These are phyloP conservation scores for Lecanoromycetidae sp. DNA, from an alignment of 2,329 filamentous ascomycete species.

Conservation along the genomic window DNA sequence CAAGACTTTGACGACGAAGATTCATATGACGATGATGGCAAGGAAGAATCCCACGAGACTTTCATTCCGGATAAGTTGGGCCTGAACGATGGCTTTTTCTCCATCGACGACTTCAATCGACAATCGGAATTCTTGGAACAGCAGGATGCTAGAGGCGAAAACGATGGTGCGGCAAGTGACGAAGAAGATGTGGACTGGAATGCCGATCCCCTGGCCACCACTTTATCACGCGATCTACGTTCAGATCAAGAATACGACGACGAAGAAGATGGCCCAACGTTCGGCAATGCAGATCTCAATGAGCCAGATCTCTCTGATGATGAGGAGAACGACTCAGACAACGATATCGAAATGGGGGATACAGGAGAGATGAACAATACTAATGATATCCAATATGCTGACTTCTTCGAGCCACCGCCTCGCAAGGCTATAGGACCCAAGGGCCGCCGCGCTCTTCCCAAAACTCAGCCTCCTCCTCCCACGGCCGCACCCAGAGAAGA, in stretches of 20 bases:
- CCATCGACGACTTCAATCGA: constrained; percentile 93
- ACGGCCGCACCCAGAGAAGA: constrained; percentile 29
- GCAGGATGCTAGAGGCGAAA: constrained; percentile 66
- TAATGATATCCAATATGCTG: constrained; percentile 78
- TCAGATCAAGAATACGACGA: constrained; percentile 44
- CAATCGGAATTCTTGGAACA: constrained; percentile 82
- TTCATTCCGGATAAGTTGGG: constrained; percentile 65
- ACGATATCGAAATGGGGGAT: constrained; percentile 46
- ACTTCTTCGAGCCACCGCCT: constrained; percentile 83
- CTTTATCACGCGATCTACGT: constrained; percentile 18
- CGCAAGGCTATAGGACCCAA: constrained; percentile 54
- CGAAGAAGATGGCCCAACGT: constrained; percentile 69
- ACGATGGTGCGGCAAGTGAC: constrained; percentile 63
- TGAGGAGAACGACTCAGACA: too few relatives aligned
- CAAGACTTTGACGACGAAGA: constrained; percentile 26
- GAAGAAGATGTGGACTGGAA: constrained; percentile 86
- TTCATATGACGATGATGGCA: constrained; percentile 24
- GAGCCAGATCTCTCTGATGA: constrained; percentile 50
- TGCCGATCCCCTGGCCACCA: constrained; percentile 47
- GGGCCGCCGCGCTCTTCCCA: constrained; percentile 41
- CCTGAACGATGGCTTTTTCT: constrained; percentile 96
- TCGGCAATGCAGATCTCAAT: constrained; percentile 65
- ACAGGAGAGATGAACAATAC: constrained; percentile 56
- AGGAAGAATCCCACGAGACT: constrained; percentile 36
- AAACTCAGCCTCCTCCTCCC: constrained; percentile 37